phyloP scores from a whole-genome alignment of 2,329 filamentous ascomycete species.

The Phaeosphaeria sp. region DNA sequence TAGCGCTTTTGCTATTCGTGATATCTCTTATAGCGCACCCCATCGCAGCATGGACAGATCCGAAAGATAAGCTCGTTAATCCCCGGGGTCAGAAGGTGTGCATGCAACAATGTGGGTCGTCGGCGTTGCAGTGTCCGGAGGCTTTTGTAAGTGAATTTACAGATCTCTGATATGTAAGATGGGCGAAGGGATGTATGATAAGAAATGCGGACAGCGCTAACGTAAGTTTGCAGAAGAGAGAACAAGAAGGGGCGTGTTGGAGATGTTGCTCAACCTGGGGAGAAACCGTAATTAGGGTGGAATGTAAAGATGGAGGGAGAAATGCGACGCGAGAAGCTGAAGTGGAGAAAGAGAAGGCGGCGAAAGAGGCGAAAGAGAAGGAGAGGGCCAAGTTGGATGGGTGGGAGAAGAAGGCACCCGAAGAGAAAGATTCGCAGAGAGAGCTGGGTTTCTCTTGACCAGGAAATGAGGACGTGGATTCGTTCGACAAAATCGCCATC shows the following conservation, averaged over 20 bases:
- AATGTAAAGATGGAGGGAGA: background rate
- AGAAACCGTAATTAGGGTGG: constrained; percentile 8
- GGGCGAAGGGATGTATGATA: background rate
- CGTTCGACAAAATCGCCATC: too few species aligned
- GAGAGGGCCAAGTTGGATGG: background rate
- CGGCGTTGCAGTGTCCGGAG: constrained; percentile 10
- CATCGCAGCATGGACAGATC: constrained; percentile 4
- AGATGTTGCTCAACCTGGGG: constrained; percentile 7
- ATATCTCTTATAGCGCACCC: background rate
- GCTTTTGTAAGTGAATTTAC: constrained; percentile 13
- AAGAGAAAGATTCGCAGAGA: background rate
- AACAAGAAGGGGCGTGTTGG: constrained; percentile 4
- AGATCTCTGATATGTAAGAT: background rate
- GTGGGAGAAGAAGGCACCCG: background rate
- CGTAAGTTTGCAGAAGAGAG: background rate
- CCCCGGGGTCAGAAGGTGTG: constrained; percentile 14
- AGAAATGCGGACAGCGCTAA: background rate
- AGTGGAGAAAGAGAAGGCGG: background rate
- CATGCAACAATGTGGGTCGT: constrained; percentile 11
- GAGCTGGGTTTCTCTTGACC: constrained; percentile 5
- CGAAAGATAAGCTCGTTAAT: constrained; percentile 15
- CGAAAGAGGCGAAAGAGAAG: background rate
- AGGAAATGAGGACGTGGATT: background rate
- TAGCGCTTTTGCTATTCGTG: background rate
- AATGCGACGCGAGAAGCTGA: background rate